Base-by-base conservation (phyloP, 805 yeast genomes). In the Zygosaccharomyces rouxii region DNA sequence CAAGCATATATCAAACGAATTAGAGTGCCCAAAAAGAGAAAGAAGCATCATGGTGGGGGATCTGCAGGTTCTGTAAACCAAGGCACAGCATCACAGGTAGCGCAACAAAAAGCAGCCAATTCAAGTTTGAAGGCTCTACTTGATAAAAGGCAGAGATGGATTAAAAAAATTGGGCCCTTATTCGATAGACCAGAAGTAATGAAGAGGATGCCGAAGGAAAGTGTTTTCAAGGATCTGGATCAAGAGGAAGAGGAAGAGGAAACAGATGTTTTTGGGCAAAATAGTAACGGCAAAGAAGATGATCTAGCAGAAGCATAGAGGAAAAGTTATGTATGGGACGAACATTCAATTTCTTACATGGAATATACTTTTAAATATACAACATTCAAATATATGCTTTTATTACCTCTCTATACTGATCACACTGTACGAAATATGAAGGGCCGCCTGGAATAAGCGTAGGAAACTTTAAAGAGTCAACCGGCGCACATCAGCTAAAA, bases 111-210 rank as follows among this genome's bases (percentile, higher is more conserved):
- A 42, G 87, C 86, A 14, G 86, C 86, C 46, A 86, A 83, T 64
- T 78, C 86, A 10, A 92, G 96, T 3, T 74, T 89, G 49, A 77
- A 83, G 57, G 83, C 92, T 1, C 67, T 92, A 43, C 67, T 92
- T 54, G 97, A 92, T 55, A 94, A 94, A 70, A 78, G 98, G 46
- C 71, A 67, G 47, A 80, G 94, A 58, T 94, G 99, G 99, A 84
- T 90, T 33, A 78, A 77, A 19, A 87, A 84, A 63, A 88, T 94
- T 54, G 98, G 98, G 1, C 89, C 90, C 29, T 75, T 92, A 44
- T 94, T 94, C 69, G 76, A 83, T 22, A 73, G 73, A 14, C 71
- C 75, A 3, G 80, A 83, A 54, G 70, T 79, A 38, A 88, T 89
- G 90, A 78, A 86, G 64, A 71, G 94, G 21, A 80, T 85, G 48